phyloP scores from a whole-genome alignment of 1,139 yeast species.

The Pichia sp. region DNA sequence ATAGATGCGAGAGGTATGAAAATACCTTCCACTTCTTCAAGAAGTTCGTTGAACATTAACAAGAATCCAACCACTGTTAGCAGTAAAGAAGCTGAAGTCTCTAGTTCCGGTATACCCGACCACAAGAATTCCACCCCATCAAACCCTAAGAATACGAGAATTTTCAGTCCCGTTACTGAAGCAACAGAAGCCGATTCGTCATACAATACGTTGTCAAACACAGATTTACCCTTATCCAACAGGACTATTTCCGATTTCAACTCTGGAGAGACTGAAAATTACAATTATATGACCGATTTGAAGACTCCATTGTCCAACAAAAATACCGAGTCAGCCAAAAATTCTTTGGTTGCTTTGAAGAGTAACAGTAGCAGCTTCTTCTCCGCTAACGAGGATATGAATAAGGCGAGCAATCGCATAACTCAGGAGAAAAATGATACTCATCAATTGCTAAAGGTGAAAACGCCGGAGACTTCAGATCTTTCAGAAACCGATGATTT shows the following conservation, averaged over 20 bases:
- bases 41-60: background rate
- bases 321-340: background rate
- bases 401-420: constrained; percentile 10
- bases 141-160: background rate
- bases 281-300: background rate
- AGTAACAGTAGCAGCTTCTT: constrained; percentile 1
- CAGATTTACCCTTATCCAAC: constrained; percentile 1
- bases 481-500: background rate
- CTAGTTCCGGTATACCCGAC: background rate
- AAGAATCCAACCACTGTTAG: background rate
- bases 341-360: constrained; percentile 1
- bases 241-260: constrained; percentile 1
- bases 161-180: constrained; percentile 3
- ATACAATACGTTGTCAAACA: constrained; percentile 1
- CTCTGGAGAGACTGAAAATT: background rate
- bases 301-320: background rate
- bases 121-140: background rate
- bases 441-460: background rate
- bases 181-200: constrained; percentile 1
- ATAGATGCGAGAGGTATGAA: background rate
- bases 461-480: background rate
- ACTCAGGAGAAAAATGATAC: background rate
- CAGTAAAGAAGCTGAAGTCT: background rate
- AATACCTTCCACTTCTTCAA: background rate
- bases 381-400: constrained; percentile 1